Evolutionary conservation across 768 basidiomycete species (phyloP).

Genomic region (Krasilnikovozyma curviuscula): DNA sequence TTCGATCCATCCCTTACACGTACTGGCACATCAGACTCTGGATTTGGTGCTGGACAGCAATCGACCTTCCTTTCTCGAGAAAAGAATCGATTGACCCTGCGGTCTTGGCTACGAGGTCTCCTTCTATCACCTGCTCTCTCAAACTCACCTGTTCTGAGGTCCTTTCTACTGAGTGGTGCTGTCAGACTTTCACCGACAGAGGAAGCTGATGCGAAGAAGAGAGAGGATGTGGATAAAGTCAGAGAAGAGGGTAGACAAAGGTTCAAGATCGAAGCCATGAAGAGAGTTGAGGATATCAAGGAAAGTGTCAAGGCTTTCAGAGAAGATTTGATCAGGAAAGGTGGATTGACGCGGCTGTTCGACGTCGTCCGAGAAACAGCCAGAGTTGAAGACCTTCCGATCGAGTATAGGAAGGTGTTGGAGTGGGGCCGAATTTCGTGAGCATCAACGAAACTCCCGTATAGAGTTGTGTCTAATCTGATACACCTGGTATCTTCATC

Average conservation of each 20-base stretch:
- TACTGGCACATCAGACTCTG: constrained; percentile 7
- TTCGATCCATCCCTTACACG: constrained; percentile 2
- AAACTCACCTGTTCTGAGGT: constrained; percentile 63
- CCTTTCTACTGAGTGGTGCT: constrained; percentile 64
- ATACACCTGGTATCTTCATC: not conserved
- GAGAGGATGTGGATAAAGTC: constrained; percentile 74
- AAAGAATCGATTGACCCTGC: constrained; percentile 83
- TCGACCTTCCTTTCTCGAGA: constrained; percentile 39
- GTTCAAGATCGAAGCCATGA: constrained; percentile 72
- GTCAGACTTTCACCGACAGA: constrained; percentile 52
- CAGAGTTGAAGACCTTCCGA: constrained; percentile 53
- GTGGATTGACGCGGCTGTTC: constrained; percentile 70
- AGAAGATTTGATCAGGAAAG: constrained; percentile 56
- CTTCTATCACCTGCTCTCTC: constrained; percentile 52
- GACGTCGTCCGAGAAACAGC: constrained; percentile 65
- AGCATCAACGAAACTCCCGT: constrained; percentile 22
- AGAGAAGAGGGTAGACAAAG: constrained; percentile 69
- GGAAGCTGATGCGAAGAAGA: constrained; percentile 48
- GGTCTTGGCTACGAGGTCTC: constrained; percentile 73
- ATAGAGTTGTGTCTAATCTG: not conserved
- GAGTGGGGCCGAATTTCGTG: constrained; percentile 97
- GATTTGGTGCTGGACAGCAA: not conserved
- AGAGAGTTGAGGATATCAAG: constrained; percentile 64
- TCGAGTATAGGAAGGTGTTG: constrained; percentile 67
- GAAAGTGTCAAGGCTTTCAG: constrained; percentile 71